phyloP scores from a whole-genome alignment of 352 stramenopile species.

The Ophiocytium majus region DNA sequence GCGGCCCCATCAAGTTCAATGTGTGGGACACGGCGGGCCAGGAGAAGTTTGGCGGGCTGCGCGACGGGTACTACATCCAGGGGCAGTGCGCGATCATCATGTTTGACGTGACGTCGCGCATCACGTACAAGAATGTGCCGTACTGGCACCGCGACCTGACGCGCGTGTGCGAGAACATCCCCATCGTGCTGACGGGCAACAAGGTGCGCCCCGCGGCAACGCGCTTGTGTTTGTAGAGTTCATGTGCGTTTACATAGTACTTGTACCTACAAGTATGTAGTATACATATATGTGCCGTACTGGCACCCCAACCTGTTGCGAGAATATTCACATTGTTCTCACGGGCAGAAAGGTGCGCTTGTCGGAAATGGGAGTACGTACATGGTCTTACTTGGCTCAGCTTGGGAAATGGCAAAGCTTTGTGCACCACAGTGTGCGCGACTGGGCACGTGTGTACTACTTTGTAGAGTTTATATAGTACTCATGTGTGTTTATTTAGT shows the following conservation, averaged over 20 bases:
- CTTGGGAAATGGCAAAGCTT: too few relatives aligned
- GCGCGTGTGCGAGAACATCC: slow-evolving; percentile 99
- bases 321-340: slow-evolving; percentile 99
- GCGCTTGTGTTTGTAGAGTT: too few relatives aligned
- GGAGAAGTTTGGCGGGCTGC: slow-evolving; percentile 95
- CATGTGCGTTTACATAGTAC: too few relatives aligned
- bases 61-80: slow-evolving; percentile 97
- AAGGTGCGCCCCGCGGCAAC: slow-evolving; percentile 78
- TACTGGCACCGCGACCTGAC: slow-evolving; percentile 99
- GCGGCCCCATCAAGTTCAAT: slow-evolving; percentile 99
- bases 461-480: too few relatives aligned
- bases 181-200: slow-evolving; percentile 98
- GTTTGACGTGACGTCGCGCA: slow-evolving; percentile 99
- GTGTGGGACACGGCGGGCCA: slow-evolving; percentile 99
- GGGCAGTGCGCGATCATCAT: slow-evolving; percentile 99
- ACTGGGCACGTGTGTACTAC: too few relatives aligned
- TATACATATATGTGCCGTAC: slow-evolving; percentile 98
- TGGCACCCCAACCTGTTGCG: slow-evolving; percentile 99
- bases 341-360: slow-evolving; percentile 97
- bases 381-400: too few relatives aligned
- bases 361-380: too few relatives aligned
- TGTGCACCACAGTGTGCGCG: too few relatives aligned
- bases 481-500: too few relatives aligned
- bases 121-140: slow-evolving; percentile 99
- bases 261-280: too few relatives aligned